phyloP scores from a whole-genome alignment of 352 stramenopile species.

The Phytopythium ostracodes region DNA sequence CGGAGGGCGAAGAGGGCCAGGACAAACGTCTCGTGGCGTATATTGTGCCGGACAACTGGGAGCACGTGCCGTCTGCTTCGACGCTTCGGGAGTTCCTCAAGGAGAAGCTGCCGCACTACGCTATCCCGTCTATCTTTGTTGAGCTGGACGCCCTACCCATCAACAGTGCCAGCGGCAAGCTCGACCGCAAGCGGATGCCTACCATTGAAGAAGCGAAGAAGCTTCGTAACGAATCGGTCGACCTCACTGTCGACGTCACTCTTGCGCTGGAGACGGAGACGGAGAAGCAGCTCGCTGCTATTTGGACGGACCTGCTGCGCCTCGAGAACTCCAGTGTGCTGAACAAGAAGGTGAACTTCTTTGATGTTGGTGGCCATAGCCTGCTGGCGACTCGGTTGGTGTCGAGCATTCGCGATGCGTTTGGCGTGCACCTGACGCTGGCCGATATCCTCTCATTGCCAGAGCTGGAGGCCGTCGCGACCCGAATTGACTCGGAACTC shows the following conservation, averaged over 20 bases:
- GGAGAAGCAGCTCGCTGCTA: constrained; percentile 50
- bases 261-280: constrained; percentile 52
- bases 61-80: constrained; percentile 54
- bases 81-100: constrained; percentile 68
- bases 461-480: constrained; percentile 50
- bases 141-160: constrained; percentile 83
- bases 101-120: constrained; percentile 78
- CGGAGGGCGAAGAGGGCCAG: constrained; percentile 75
- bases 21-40: constrained; percentile 93
- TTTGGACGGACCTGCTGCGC: constrained; percentile 66
- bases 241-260: constrained; percentile 41
- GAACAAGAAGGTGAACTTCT: constrained; percentile 68
- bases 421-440: constrained; percentile 64
- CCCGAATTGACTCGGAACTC: constrained; percentile 41
- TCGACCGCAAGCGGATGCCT: constrained; percentile 87
- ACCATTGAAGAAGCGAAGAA: constrained; percentile 62
- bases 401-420: constrained; percentile 61
- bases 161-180: constrained; percentile 83
- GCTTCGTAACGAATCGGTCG: constrained; percentile 71
- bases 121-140: constrained; percentile 78
- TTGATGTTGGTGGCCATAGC: constrained; percentile 80
- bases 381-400: constrained; percentile 70
- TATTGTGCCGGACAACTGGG: constrained; percentile 78
- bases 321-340: constrained; percentile 52
- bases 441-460: constrained; percentile 68